These are phyloP conservation scores for Penicillium sp. DNA, from an alignment of 2,329 filamentous ascomycete genomes.

Conservation along the genomic window DNA sequence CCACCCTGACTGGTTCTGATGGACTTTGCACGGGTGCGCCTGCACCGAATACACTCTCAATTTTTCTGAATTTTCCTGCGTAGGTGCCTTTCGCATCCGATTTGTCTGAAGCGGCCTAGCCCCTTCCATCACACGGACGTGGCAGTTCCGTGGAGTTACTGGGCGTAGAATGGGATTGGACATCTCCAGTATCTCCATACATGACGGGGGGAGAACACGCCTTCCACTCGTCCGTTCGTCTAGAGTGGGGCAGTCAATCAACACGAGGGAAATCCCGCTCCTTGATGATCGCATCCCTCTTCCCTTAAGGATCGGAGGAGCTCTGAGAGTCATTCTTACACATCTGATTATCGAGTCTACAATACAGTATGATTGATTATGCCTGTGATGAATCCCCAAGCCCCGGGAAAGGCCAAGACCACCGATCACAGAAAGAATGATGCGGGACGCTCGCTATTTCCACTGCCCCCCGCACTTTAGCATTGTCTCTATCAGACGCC, in stretches of 20 bases:
- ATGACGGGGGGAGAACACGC: background rate
- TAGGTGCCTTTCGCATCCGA: background rate
- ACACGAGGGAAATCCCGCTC: conserved; percentile 1
- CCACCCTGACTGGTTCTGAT: background rate
- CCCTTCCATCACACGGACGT: background rate
- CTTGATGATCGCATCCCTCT: background rate
- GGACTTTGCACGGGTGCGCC: background rate
- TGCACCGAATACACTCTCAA: background rate
- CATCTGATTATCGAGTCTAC: background rate
- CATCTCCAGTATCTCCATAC: background rate
- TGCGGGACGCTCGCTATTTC: background rate
- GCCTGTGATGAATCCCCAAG: background rate
- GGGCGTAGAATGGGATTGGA: background rate
- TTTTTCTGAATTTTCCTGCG: background rate
- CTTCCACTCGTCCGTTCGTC: background rate
- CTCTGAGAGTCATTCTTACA: conserved; percentile 1
- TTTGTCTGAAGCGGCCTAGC: background rate
- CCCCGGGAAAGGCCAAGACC: background rate
- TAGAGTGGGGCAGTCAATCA: conserved; percentile 1
- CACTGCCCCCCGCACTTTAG: background rate
- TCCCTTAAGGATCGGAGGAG: background rate
- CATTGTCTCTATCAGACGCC: background rate
- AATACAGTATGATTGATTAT: background rate
- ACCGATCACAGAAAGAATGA: background rate
- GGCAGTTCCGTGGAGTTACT: background rate